Evolutionary conservation across 306 rosid genomes (phyloP).

Genomic region (Aeschynomene evenia): DNA sequence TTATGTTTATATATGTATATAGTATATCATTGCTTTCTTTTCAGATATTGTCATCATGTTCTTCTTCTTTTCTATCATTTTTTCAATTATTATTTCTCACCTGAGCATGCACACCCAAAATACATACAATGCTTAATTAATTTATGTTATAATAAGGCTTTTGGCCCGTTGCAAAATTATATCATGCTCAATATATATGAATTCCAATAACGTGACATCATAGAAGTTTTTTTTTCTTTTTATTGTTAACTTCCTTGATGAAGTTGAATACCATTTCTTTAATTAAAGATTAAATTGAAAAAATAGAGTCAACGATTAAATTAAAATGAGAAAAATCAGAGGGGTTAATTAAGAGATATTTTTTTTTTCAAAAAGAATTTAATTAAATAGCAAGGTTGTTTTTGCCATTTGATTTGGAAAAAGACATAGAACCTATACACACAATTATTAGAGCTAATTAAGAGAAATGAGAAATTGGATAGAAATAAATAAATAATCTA

Average conservation of each 20-base stretch:
- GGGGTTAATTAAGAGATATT: not conserved
- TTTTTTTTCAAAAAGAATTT: not conserved
- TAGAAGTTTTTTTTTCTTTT: too few species aligned
- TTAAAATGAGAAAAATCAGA: not conserved
- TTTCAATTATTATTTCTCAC: not conserved
- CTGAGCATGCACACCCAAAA: not conserved
- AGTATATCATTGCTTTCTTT: constrained; percentile 20
- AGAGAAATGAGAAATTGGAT: not conserved
- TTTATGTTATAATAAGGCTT: not conserved
- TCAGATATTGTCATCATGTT: constrained; percentile 32
- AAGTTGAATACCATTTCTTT: not conserved
- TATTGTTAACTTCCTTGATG: not conserved
- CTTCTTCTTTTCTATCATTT: not conserved
- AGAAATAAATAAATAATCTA: not conserved
- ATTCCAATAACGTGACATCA: too few species aligned
- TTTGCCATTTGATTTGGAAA: not conserved
- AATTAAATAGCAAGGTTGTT: not conserved
- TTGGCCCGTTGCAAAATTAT: not conserved
- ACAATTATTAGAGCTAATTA: not conserved
- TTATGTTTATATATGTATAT: constrained; percentile 26
- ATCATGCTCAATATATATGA: not conserved
- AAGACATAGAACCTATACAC: not conserved
- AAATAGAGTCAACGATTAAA: not conserved
- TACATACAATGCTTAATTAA: too few species aligned
- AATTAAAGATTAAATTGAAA: not conserved